A percentile compares a stretch with the other conserved stretches of the same genome.
These are phyloP conservation scores for Fraxinus ornus DNA, from an alignment of 305 asterid genomes.

Conservation along the genomic window DNA sequence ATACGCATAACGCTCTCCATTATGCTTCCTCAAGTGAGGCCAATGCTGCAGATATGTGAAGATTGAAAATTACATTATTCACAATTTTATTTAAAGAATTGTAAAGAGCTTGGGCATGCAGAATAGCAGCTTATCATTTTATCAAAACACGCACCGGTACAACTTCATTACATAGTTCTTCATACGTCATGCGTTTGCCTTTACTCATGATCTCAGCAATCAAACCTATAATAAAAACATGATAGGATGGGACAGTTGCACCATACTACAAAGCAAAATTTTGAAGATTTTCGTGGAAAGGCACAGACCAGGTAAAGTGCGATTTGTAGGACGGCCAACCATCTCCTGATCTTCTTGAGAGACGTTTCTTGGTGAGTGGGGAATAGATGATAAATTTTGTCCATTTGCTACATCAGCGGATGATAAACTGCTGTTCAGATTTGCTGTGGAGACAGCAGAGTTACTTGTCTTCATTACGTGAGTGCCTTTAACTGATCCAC, in stretches of 20 bases:
- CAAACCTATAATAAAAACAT: conserved; percentile 53
- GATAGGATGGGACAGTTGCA: conserved; percentile 15
- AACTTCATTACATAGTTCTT: conserved; percentile 88
- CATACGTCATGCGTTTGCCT: conserved; percentile 84
- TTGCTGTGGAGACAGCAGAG: conserved; percentile 27
- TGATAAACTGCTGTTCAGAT: conserved; percentile 50
- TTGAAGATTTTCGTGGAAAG: conserved; percentile 7
- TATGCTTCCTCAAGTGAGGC: conserved; percentile 92
- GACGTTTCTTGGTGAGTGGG: conserved; percentile 51
- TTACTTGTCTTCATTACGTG: conserved; percentile 45
- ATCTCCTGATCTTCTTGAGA: conserved; percentile 60
- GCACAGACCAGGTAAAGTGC: conserved; percentile 77
- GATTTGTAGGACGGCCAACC: conserved; percentile 52
- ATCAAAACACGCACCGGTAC: conserved; percentile 55
- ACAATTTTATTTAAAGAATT: neutral
- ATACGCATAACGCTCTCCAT: conserved; percentile 93
- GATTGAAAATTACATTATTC: conserved; percentile 3
- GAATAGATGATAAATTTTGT: conserved; percentile 37
- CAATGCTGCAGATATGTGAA: conserved; percentile 56
- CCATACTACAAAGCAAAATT: conserved; percentile 13
- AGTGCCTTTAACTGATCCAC: conserved; percentile 40
- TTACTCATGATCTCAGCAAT: conserved; percentile 92
- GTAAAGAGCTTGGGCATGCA: conserved; percentile 7
- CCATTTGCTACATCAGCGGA: conserved; percentile 61
- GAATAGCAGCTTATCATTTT: conserved; percentile 17